These are phyloP conservation scores for Penicillium flavigenum DNA, from an alignment of 495 filamentous ascomycete species.

Conservation along the genomic window DNA sequence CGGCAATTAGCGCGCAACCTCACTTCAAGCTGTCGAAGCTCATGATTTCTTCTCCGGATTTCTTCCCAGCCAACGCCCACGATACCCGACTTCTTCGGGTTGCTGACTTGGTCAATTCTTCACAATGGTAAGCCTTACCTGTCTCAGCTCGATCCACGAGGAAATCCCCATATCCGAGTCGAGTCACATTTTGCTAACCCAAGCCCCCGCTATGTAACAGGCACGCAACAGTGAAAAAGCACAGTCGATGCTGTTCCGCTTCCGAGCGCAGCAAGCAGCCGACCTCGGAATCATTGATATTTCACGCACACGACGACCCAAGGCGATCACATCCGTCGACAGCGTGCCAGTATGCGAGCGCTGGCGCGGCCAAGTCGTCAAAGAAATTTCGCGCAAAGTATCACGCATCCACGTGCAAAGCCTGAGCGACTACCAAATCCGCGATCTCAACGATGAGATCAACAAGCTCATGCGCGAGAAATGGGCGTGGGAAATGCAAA, in stretches of 20 bases:
- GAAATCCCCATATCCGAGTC: neutral
- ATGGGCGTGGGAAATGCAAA: constrained; percentile 97
- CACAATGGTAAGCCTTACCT: constrained; percentile 35
- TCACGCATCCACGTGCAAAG: constrained; percentile 88
- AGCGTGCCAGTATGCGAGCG: constrained; percentile 88
- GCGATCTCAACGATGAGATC: constrained; percentile 98
- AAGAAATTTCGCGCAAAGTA: constrained; percentile 95
- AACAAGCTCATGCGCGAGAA: constrained; percentile 99
- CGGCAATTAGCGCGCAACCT: constrained; percentile 29
- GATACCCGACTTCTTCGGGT: constrained; percentile 16
- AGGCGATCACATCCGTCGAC: constrained; percentile 79
- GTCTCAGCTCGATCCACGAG: neutral
- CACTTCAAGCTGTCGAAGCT: constrained; percentile 30
- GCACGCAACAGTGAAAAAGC: constrained; percentile 94
- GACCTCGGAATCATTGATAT: constrained; percentile 95
- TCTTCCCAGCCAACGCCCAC: constrained; percentile 24
- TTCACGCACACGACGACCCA: constrained; percentile 84
- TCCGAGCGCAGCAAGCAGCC: constrained; percentile 95
- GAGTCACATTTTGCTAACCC: constrained; percentile 25
- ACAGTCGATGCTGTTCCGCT: constrained; percentile 99
- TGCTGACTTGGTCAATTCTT: constrained; percentile 22
- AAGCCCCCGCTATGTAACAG: constrained; percentile 38
- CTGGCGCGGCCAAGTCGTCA: constrained; percentile 97
- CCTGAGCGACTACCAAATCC: constrained; percentile 92
- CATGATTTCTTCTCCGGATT: constrained; percentile 25